Evolutionary conservation across 495 filamentous ascomycete genomes (phyloP), one percentile per base, ranked within the genome.

Genomic region (Talaromyces stipitatus): DNA sequence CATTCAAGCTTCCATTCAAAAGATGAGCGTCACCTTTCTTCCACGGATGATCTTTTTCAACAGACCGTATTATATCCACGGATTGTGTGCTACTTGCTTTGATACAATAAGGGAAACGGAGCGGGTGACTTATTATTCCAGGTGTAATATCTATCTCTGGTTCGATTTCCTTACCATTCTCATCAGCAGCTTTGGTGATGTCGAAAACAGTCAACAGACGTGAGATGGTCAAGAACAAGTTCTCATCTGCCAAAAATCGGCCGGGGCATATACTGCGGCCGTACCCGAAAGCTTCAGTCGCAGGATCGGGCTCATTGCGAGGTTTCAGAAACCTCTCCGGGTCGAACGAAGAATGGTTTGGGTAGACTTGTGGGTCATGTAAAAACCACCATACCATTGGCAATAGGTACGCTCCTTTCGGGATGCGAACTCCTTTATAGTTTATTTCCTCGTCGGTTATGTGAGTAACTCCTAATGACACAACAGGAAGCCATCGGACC

Each of bases 231-330:
- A 84, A 32, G 62, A 74, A 85, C 8, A 87, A 55, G 1, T 69
- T 78, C n/a, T 71, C 72, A 56, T 85, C 82, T 0, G 84, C 84
- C 2, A 87, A 62, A 43, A 80, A 69, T 2, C 79, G 78, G 0
- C 83, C 84, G 1, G 79, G 76, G 60, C 85, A 87, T 20, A 82
- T 71, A 1, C 84, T 72, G 3, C 83, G 72, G 0, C 85, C 85
- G 4, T 78, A 81, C 2, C 84, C 83, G 59, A 84, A 87, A 0
- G 66, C 69, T 27, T 75, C 73, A 5, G 11, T 38, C 1, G 58
- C 59, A 3, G 72, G 72, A 36, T 70, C 68, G 0, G 50, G 52
- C 22, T 74, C 72, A 4, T 60, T 52, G 1, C 12, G 14, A 14
- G 26, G 46, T 0, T 12, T 29, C 1, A 77, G 59, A 59, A 66